Base-by-base conservation (phyloP, 2,329 filamentous ascomycete genomes). In the Diaporthe sp. region DNA sequence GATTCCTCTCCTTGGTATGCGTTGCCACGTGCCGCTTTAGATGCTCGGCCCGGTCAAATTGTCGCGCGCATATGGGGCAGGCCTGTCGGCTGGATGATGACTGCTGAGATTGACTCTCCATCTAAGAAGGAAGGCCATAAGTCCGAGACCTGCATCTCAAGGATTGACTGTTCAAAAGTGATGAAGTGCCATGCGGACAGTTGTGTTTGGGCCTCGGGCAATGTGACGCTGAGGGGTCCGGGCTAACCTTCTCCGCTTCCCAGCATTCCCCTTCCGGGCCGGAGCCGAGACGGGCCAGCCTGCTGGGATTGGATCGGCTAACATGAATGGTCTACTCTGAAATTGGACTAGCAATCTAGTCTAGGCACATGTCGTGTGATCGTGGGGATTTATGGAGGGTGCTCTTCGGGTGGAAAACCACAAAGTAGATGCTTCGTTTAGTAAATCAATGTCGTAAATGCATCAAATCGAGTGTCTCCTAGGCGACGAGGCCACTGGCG, bases 11-110 rank as follows among this genome's bases (percentile, higher is more conserved):
- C 28, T 51, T 75, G 49, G 68, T 72, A 34, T 75, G 73, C 22
- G 73, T 75, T 22, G 68, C 51, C 28, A 72, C 25, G 34, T 75
- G 73, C 34, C 73, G 49, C n/a, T 72, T 75, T 12, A 75, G 58
- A 37, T 75, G 73, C 51, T 75, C 73, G 13, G 46, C 46, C 28
- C 73, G 58, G 51, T 75, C 73, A 31, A 75, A 75, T 3, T 67
- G 58, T 51, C 73, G 58, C 51, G 59, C 22, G 31, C 73, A 75
- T 25, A 62, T 44, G 22, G 68, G 73, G 44, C 73, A 75, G 22
- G 68, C 39, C 49, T 75, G 73, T 37, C 25, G 72, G 37, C 19
- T 59, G 72, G 39, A 1, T 28, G 61, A 28, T 49, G 49, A 49
- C n/a, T 28, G 49, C 28, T n/a, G 72, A 55, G 72, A 25, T 13